Percentiles rank a stretch among this genome's conserved stretches.
Conservation (phyloP, 2,329 filamentous ascomycete genomes). For the Dothidotthia symphoricarpi region DNA sequence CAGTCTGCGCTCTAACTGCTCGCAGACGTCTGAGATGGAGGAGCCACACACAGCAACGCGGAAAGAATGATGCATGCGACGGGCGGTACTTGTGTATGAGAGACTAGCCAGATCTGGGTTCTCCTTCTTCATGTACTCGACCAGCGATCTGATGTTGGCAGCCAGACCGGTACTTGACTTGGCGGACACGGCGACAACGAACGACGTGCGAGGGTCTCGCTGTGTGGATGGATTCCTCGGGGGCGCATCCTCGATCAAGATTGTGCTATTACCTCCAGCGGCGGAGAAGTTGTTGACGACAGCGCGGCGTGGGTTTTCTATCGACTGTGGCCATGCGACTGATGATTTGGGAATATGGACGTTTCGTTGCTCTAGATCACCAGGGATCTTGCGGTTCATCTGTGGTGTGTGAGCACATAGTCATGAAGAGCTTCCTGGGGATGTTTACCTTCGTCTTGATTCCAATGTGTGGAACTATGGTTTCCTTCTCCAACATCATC, state of each 20-base stretch:
- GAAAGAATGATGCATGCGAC: slow-evolving; percentile 15
- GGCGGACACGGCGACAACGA: slow-evolving; percentile 15
- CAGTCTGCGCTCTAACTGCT: slow-evolving; percentile 2
- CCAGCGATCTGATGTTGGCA: slow-evolving; percentile 11
- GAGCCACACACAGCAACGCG: slow-evolving; percentile 7
- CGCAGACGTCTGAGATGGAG: slow-evolving; percentile 10
- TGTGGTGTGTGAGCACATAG: no score
- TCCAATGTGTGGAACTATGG: slow-evolving; percentile 42
- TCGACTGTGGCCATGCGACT: slow-evolving; percentile 9
- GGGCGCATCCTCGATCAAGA: slow-evolving; percentile 27
- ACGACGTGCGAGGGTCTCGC: slow-evolving; percentile 10
- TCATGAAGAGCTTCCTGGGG: no score
- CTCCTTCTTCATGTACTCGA: slow-evolving; percentile 3
- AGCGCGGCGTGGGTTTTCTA: slow-evolving; percentile 10
- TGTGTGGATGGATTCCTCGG: background rate
- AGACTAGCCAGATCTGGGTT: slow-evolving; percentile 4
- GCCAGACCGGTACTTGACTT: slow-evolving; percentile 9
- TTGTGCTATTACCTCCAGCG: slow-evolving; percentile 38
- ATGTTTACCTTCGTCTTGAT: no score
- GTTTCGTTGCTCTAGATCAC: slow-evolving; percentile 56
- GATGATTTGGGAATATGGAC: slow-evolving; percentile 30
- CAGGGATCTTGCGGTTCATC: slow-evolving; percentile 60
- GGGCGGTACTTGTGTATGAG: slow-evolving; percentile 21
- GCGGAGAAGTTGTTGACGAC: slow-evolving; percentile 41
- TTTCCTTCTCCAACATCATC: slow-evolving; percentile 28